A percentile compares a stretch with the other conserved stretches of the same genome.
Conservation (phyloP, 2,329 filamentous ascomycete genomes). For the Phialemoniopsis sp. region DNA sequence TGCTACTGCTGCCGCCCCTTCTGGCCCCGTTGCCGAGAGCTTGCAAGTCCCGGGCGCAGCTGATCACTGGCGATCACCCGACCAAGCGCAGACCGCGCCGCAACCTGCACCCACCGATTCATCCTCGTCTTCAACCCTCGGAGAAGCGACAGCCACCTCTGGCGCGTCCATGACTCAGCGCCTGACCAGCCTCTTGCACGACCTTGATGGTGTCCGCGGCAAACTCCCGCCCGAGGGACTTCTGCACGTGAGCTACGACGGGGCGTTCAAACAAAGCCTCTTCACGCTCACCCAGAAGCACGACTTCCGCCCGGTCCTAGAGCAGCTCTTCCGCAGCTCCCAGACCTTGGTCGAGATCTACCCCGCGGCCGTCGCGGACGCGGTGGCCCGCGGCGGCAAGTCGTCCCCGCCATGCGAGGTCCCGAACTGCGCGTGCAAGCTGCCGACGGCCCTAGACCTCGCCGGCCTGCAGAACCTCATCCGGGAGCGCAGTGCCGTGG, state of each 20-base stretch:
- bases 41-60: no score
- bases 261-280: conserved; percentile 14
- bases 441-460: conserved; percentile 10
- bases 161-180: conserved; percentile 11
- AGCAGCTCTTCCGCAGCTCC: conserved; percentile 24
- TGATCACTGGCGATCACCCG: no score
- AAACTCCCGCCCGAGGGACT: conserved; percentile 10
- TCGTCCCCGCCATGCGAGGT: conserved; percentile 20
- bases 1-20: no score
- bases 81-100: no score
- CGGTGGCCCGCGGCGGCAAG: conserved; percentile 8
- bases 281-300: conserved; percentile 16
- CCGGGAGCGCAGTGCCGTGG: conserved; percentile 1
- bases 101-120: neutral
- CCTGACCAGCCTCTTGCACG: conserved; percentile 15
- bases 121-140: neutral
- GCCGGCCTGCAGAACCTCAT: conserved; percentile 7
- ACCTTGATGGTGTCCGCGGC: conserved; percentile 18
- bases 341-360: conserved; percentile 31
- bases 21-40: no score
- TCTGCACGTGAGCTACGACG: conserved; percentile 18
- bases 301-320: conserved; percentile 17
- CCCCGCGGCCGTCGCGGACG: conserved; percentile 17
- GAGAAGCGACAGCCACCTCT: neutral
- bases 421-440: conserved; percentile 26